Evolutionary conservation across 1,284 basidiomycete species (phyloP).

Genomic region (Taiwanofungus camphoratus): DNA sequence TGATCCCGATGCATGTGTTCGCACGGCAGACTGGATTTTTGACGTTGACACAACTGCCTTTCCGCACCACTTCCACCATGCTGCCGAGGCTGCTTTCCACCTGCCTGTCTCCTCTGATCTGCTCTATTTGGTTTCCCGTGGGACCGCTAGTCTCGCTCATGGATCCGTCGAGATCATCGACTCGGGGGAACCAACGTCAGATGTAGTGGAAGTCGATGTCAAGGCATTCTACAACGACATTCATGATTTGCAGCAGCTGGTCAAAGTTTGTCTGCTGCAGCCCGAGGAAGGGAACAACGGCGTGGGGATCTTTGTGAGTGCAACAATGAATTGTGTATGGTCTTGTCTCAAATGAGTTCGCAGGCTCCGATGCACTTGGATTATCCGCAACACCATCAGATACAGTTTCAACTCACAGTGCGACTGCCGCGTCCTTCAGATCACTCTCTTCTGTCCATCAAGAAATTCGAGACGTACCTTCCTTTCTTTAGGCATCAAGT

Average conservation of each 20-base stretch:
- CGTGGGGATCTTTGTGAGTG: constrained; percentile 25
- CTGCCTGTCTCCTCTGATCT: constrained; percentile 22
- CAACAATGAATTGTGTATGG: not conserved
- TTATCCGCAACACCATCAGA: constrained; percentile 6
- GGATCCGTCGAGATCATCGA: constrained; percentile 21
- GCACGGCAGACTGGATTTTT: not conserved
- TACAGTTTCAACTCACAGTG: constrained; percentile 17
- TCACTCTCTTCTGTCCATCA: constrained; percentile 9
- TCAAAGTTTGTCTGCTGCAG: constrained; percentile 18
- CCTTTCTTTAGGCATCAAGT: constrained; percentile 20
- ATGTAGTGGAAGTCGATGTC: constrained; percentile 18
- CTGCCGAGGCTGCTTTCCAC: constrained; percentile 16
- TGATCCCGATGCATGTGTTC: not conserved
- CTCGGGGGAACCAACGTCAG: constrained; percentile 9
- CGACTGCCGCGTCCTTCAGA: constrained; percentile 15
- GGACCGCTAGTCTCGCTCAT: constrained; percentile 14
- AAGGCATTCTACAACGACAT: constrained; percentile 16
- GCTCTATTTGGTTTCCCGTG: constrained; percentile 23
- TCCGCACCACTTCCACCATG: constrained; percentile 7
- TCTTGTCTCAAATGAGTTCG: not conserved
- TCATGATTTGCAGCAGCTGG: constrained; percentile 14
- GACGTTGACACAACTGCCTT: not conserved
- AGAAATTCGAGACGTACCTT: constrained; percentile 19
- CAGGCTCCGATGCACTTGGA: constrained; percentile 14
- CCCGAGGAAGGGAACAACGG: constrained; percentile 17